These are phyloP conservation scores for Candida montana DNA, from an alignment of 805 yeast genomes.

Conservation along the genomic window DNA sequence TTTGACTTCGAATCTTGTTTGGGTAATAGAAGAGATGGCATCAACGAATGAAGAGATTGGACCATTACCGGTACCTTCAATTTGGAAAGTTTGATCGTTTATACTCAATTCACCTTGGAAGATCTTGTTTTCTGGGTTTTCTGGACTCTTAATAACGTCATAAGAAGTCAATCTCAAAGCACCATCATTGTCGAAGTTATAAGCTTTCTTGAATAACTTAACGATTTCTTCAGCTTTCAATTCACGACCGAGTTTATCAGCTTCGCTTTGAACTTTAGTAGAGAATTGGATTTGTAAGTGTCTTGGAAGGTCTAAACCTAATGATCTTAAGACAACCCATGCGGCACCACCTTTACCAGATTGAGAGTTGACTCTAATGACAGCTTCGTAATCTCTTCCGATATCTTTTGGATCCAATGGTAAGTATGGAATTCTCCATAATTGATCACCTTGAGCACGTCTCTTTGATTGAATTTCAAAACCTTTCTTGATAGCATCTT, in stretches of 20 bases:
- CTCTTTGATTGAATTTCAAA: conserved; percentile 49
- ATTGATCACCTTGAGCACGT: conserved; percentile 40
- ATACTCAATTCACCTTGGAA: conserved; percentile 38
- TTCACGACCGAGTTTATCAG: conserved; percentile 66
- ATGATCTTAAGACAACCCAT: conserved; percentile 66
- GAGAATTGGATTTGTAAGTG: conserved; percentile 65
- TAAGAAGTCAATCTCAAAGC: conserved; percentile 37
- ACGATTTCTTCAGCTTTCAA: conserved; percentile 62
- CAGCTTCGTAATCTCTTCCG: conserved; percentile 78
- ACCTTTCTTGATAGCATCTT: conserved; percentile 68
- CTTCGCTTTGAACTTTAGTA: conserved; percentile 53
- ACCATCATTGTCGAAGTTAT: conserved; percentile 41
- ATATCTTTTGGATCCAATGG: conserved; percentile 80
- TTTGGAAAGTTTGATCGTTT: conserved; percentile 27
- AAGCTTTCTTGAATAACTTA: conserved; percentile 47
- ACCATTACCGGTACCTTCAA: conserved; percentile 67
- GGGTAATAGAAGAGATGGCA: conserved; percentile 51
- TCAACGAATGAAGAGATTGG: conserved; percentile 71
- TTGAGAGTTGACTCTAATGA: conserved; percentile 78
- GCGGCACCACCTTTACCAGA: conserved; percentile 90
- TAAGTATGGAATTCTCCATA: conserved; percentile 71
- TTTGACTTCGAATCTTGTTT: conserved; percentile 53
- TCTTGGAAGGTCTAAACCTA: conserved; percentile 73
- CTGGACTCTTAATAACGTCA: conserved; percentile 30
- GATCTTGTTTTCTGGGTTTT: conserved; percentile 36